Evolutionary conservation across 139 green algal genomes (phyloP).

Genomic region (Zygnema circumcarinatum): DNA sequence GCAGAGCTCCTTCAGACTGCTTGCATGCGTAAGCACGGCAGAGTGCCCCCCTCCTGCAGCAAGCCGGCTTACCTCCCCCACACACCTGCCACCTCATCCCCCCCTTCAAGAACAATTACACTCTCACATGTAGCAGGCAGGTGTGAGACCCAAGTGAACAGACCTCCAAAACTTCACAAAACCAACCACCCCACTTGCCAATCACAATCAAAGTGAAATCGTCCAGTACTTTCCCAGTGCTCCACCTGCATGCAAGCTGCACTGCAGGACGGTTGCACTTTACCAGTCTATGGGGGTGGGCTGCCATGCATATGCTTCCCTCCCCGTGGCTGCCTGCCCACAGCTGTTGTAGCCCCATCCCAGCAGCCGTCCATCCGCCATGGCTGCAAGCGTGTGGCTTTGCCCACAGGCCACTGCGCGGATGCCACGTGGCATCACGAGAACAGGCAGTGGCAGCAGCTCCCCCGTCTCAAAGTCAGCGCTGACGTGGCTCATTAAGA

Average conservation of each 20-base stretch:
- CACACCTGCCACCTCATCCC: slow-evolving; percentile 42
- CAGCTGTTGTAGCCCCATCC: slow-evolving; percentile 60
- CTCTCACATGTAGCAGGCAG: too few relatives aligned
- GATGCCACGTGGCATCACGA: slow-evolving; percentile 3
- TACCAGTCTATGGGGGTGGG: slow-evolving; percentile 52
- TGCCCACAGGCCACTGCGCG: slow-evolving; percentile 22
- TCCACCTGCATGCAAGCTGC: too few relatives aligned
- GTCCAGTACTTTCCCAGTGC: neutral
- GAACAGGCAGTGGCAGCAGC: slow-evolving; percentile 1
- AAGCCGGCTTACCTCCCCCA: slow-evolving; percentile 28
- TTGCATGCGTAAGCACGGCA: slow-evolving; percentile 44
- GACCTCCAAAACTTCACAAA: too few relatives aligned
- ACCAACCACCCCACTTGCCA: too few relatives aligned
- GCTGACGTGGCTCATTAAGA: neutral
- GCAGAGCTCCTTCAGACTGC: slow-evolving; percentile 34
- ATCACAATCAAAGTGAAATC: too few relatives aligned
- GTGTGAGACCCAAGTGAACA: too few relatives aligned
- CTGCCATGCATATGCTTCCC: slow-evolving; percentile 24
- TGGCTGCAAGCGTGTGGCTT: slow-evolving; percentile 17
- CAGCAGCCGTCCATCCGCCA: neutral
- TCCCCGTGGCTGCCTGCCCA: slow-evolving; percentile 48
- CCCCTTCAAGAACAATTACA: too few relatives aligned
- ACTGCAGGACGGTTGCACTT: too few relatives aligned
- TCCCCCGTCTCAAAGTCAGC: neutral
- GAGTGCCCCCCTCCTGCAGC: slow-evolving; percentile 55